Base-by-base conservation (phyloP, 2,329 filamentous ascomycete species). In the Cercospora janseana region DNA sequence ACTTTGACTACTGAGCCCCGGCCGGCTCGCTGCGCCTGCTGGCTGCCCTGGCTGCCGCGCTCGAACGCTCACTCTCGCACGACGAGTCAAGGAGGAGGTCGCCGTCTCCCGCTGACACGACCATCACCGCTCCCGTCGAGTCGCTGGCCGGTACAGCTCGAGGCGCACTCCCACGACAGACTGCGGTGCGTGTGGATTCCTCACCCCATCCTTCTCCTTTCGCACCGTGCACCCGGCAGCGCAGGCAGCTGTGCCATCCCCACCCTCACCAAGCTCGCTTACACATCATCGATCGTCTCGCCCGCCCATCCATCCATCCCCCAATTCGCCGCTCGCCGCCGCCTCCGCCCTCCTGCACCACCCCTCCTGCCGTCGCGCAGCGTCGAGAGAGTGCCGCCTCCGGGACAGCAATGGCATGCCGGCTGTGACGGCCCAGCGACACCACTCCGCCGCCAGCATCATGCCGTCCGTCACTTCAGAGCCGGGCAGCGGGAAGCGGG, bases 401-500 rank as follows among this genome's bases (percentile, higher is more conserved):
- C n/a, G 6, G 29, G n/a, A 46, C 20, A 35, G 44, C 32, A 46
- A 49, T 49, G 46, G 46, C 46, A 49, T 49, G 28, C 26, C 46
- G 46, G 46, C 46, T 42, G 23, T 49, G 24, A 49, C 46, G 35
- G 37, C 46, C 37, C 20, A 26, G 38, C 45, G 27, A 49, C 29
- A 49, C 18, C 46, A 35, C 31, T 49, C 32, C 32, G 45, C 35
- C 57, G n/a, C n/a, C n/a, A n/a, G n/a, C n/a, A 61, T 15, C 51
- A 64, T 64, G 62, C 59, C 62, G 29, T 49, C 49, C 46, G 49
- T 49, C 45, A 53, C 58, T 27, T 40, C 54, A 26, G 49, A 46
- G 27, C 23, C 49, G 29, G 44, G 29, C 47, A 49, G 35, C 44
- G 58, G 52, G 47, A 76, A 76, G 68, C 70, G 75, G 55, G 70